A percentile compares a stretch with the other conserved stretches of the same genome.
Evolutionary conservation across 441 rosid genomes (phyloP).

Genomic region (Eruca vesicaria): DNA sequence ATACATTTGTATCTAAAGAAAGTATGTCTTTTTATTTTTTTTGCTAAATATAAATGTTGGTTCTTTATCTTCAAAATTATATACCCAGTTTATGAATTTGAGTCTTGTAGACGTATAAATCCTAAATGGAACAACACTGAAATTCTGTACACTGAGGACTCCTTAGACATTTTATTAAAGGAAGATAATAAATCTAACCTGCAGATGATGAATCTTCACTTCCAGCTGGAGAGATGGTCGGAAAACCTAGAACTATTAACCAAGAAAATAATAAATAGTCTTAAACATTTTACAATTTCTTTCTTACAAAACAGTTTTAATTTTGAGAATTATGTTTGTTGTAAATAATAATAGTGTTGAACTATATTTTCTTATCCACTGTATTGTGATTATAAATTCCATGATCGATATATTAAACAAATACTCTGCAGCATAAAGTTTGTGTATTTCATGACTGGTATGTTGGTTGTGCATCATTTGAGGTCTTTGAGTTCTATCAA

Average conservation of each 20-base stretch:
- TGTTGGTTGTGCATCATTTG: no score
- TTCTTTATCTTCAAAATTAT: not conserved
- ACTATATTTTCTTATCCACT: no score
- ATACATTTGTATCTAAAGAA: no score
- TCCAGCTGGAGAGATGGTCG: slow-evolving; percentile 27
- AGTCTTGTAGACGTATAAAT: not conserved
- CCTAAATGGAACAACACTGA: not conserved
- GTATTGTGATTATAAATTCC: no score
- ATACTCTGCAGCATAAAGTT: no score
- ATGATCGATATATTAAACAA: no score
- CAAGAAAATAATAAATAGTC: not conserved
- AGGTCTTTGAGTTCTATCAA: no score
- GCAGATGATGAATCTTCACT: slow-evolving; percentile 26
- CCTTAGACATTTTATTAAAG: no score
- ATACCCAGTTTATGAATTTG: not conserved
- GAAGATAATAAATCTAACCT: slow-evolving; percentile 24
- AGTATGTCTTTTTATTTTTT: no score
- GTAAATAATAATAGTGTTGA: not conserved
- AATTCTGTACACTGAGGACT: no score
- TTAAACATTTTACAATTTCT: not conserved
- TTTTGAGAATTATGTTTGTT: not conserved
- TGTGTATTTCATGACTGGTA: no score
- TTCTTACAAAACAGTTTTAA: not conserved
- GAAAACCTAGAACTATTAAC: slow-evolving; percentile 35
- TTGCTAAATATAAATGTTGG: not conserved